Percentiles rank a stretch among this genome's conserved stretches.
Conservation (phyloP, 768 basidiomycete genomes). For the Hygrophoropsis aurantiaca region DNA sequence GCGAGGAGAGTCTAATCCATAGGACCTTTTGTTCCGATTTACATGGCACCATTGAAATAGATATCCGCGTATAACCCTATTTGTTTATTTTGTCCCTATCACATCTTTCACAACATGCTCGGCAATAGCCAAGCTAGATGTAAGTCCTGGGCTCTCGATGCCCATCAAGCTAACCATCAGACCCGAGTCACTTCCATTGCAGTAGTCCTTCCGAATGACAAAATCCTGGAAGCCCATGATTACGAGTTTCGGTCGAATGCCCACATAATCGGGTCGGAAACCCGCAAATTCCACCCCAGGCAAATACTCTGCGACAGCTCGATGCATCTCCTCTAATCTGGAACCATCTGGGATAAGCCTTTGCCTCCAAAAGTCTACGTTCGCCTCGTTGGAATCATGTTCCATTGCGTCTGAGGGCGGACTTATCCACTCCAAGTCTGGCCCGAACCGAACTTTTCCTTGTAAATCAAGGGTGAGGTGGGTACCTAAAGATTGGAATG, state of each 20-base stretch:
- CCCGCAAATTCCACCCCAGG: slow-evolving; percentile 60
- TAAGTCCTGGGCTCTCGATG: slow-evolving; percentile 92
- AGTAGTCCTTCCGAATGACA: slow-evolving; percentile 63
- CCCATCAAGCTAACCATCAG: slow-evolving; percentile 82
- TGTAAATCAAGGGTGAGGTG: slow-evolving; percentile 88
- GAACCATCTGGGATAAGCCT: slow-evolving; percentile 66
- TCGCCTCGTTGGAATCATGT: slow-evolving; percentile 37
- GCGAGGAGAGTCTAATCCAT: slow-evolving; percentile 37
- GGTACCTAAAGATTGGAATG: slow-evolving; percentile 86
- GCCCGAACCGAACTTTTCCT: slow-evolving; percentile 87
- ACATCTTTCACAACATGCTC: slow-evolving; percentile 74
- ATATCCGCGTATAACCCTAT: background rate
- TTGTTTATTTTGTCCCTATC: slow-evolving; percentile 24
- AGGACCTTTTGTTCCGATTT: background rate
- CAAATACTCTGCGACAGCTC: slow-evolving; percentile 72
- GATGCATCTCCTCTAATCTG: slow-evolving; percentile 61
- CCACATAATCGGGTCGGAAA: slow-evolving; percentile 79
- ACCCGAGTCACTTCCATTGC: slow-evolving; percentile 32
- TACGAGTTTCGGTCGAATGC: slow-evolving; percentile 85
- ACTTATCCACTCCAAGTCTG: slow-evolving; percentile 86
- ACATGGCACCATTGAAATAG: background rate
- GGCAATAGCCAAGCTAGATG: slow-evolving; percentile 82
- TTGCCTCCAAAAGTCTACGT: slow-evolving; percentile 74
- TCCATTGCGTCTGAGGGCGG: slow-evolving; percentile 38
- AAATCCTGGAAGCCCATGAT: slow-evolving; percentile 88